phyloP scores from a whole-genome alignment of 2,329 filamentous ascomycete species.

The Botrytis elliptica region DNA sequence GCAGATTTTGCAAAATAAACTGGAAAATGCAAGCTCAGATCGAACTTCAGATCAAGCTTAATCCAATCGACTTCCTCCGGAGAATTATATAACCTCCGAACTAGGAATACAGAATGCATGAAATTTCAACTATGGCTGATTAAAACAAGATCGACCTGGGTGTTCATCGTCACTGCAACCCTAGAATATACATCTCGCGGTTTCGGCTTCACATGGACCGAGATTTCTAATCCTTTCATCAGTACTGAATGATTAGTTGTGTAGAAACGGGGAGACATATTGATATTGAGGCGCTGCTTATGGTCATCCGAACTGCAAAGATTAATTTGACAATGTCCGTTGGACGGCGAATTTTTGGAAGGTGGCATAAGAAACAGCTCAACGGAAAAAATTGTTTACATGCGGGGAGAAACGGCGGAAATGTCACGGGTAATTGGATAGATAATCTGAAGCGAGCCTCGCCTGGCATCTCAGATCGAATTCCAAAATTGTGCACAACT shows the following conservation, averaged over 20 bases:
- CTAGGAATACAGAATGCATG: background rate
- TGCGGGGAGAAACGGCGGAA: background rate
- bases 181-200: background rate
- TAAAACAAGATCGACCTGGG: background rate
- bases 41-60: background rate
- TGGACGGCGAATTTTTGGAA: background rate
- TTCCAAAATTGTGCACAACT: background rate
- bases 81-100: background rate
- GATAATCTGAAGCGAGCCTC: background rate
- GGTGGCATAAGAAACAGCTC: background rate
- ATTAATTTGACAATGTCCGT: background rate
- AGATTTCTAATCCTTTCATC: background rate
- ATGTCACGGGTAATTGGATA: background rate
- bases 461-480: background rate
- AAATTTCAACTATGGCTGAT: background rate
- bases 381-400: background rate
- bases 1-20: background rate
- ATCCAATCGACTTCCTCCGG: background rate
- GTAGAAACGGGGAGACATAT: no score
- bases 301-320: background rate
- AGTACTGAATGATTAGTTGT: background rate
- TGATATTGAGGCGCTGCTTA: background rate
- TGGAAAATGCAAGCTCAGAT: background rate
- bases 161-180: background rate
- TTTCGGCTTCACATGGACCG: background rate